phyloP scores from a whole-genome alignment of 306 rosid genomes.

The Vigna trinervia region DNA sequence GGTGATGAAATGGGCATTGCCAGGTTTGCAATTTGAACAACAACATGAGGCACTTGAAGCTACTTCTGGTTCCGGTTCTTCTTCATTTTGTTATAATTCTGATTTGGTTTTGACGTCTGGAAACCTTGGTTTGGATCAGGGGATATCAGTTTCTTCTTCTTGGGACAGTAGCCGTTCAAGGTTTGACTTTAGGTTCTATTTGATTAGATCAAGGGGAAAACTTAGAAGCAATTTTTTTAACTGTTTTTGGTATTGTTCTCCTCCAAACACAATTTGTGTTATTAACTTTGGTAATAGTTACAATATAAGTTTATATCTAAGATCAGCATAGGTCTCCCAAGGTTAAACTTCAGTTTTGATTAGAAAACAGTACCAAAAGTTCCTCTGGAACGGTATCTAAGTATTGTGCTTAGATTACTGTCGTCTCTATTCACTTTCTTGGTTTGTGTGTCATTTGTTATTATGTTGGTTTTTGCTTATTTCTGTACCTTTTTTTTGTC shows the following conservation, averaged over 20 bases:
- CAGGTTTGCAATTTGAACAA: slow-evolving; percentile 62
- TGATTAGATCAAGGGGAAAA: slow-evolving; percentile 1
- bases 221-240: not conserved
- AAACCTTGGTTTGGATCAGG: slow-evolving; percentile 75
- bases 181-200: slow-evolving; percentile 51
- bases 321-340: too few relatives aligned
- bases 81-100: slow-evolving; percentile 55
- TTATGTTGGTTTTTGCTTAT: slow-evolving; percentile 39
- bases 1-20: slow-evolving; percentile 83
- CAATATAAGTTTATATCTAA: too few relatives aligned
- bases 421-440: not conserved
- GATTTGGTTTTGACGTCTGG: slow-evolving; percentile 72
- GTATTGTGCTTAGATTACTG: not conserved
- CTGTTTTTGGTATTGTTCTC: slow-evolving; percentile 1
- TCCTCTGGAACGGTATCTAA: not conserved
- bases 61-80: slow-evolving; percentile 46
- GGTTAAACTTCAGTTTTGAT: not conserved
- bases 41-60: slow-evolving; percentile 48
- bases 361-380: not conserved
- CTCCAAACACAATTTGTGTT: not conserved
- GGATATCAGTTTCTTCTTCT: slow-evolving; percentile 64
- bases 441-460: not conserved
- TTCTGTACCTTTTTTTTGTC: not conserved
- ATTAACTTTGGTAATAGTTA: not conserved
- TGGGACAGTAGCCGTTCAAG: slow-evolving; percentile 79